A percentile compares a stretch with the other conserved stretches of the same genome.
phyloP scores from a whole-genome alignment of 2,329 filamentous ascomycete genomes.

The Lachnellula arida region DNA sequence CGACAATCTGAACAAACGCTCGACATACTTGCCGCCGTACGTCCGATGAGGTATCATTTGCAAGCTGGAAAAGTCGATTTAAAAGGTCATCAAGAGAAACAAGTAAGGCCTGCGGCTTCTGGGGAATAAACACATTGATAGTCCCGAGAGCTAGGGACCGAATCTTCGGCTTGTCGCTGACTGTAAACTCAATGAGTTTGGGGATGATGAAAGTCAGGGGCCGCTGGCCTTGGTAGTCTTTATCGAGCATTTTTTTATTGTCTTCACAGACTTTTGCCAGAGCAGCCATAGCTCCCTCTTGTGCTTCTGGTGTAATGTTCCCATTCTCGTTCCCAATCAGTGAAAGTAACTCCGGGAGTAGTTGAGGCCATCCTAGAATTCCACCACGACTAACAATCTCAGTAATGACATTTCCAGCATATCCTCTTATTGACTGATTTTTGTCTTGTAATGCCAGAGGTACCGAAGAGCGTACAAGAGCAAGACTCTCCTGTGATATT shows the following conservation, averaged over 20 bases:
- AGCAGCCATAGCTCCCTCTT: constrained; percentile 91
- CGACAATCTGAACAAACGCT: constrained; percentile 86
- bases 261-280: constrained; percentile 96
- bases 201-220: constrained; percentile 86
- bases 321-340: constrained; percentile 71
- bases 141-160: constrained; percentile 74
- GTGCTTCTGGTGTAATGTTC: constrained; percentile 63
- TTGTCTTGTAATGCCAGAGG: constrained; percentile 77
- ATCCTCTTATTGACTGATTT: constrained; percentile 77
- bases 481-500: constrained; percentile 68
- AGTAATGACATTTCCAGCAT: constrained; percentile 89
- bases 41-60: constrained; percentile 71
- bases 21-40: constrained; percentile 91
- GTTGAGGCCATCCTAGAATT: constrained; percentile 83
- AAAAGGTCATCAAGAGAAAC: constrained; percentile 77
- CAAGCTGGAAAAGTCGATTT: constrained; percentile 75
- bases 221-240: constrained; percentile 81
- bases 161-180: constrained; percentile 70
- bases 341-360: constrained; percentile 76
- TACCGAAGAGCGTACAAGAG: constrained; percentile 74
- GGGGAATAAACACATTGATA: constrained; percentile 88
- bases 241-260: constrained; percentile 79
- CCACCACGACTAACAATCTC: constrained; percentile 83
- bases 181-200: constrained; percentile 82
- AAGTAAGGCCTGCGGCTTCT: constrained; percentile 76